A percentile compares a stretch with the other conserved stretches of the same genome.
phyloP scores from a whole-genome alignment of 1,139 yeast genomes.

The Debaryomyces coudertii region DNA sequence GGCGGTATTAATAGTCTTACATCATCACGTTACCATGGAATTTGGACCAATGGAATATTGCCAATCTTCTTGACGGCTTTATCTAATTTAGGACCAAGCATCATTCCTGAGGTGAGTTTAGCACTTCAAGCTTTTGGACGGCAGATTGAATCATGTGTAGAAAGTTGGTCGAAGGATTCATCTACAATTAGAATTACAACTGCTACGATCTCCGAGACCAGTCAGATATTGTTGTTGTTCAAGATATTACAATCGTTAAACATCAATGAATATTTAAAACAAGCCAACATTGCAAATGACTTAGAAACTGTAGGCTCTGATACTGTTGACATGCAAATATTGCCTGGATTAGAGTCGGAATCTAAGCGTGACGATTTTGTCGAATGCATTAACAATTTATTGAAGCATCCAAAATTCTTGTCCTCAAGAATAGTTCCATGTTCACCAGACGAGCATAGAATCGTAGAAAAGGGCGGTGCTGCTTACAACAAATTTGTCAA shows the following conservation, averaged over 20 bases:
- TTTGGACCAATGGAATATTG: slow-evolving; percentile 83
- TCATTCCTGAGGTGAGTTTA: slow-evolving; percentile 66
- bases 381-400: slow-evolving; percentile 64
- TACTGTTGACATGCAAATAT: slow-evolving; percentile 34
- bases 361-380: slow-evolving; percentile 59
- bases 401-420: slow-evolving; percentile 85
- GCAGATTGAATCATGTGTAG: slow-evolving; percentile 66
- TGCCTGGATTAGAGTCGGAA: slow-evolving; percentile 66
- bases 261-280: slow-evolving; percentile 44
- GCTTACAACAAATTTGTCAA: slow-evolving; percentile 47
- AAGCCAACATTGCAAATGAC: slow-evolving; percentile 8
- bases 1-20: slow-evolving; percentile 59
- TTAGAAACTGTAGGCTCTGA: slow-evolving; percentile 19
- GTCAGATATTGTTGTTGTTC: slow-evolving; percentile 70
- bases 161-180: slow-evolving; percentile 70
- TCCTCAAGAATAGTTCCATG: slow-evolving; percentile 69
- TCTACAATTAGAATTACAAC: slow-evolving; percentile 58
- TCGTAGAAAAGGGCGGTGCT: slow-evolving; percentile 50
- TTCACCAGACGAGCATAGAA: slow-evolving; percentile 62
- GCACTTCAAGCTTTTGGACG: slow-evolving; percentile 65
- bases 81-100: slow-evolving; percentile 62
- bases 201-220: slow-evolving; percentile 74
- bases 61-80: slow-evolving; percentile 66
- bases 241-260: slow-evolving; percentile 57
- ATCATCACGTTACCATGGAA: slow-evolving; percentile 62